Evolutionary conservation across 805 yeast species (phyloP), one percentile per base, ranked within the genome.

Genomic region (Yarrowia osloensis): DNA sequence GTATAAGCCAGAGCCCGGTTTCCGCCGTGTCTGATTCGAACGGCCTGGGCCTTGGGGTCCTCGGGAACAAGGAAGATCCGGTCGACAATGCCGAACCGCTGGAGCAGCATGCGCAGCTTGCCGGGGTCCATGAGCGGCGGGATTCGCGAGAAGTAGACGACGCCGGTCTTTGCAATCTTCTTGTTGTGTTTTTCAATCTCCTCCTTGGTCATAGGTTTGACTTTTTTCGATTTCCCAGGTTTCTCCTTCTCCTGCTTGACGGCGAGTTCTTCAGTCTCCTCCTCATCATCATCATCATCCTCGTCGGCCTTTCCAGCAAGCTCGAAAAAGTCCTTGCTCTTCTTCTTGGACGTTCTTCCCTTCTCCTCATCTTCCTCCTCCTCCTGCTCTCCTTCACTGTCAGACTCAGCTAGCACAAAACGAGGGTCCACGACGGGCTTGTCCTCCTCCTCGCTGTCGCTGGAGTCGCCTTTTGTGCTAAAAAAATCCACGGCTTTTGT

Each of bases 81-180:
- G 72, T 91, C 97, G n/a, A 94, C 83, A 68, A 86, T 86, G 12
- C 99, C 99, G 78, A 94, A 95, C 69, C 91, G 81, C 4, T 87
- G 77, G 37, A 95, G 79, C 13, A 95, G 84, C 63, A 92, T 95
- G 72, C 96, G 83, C 78, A 95, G 81, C 75, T 92, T 95, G 1
- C 88, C 85, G 0, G 99, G 98, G 75, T 93, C 93, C 99, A 95
- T 95, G 75, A 89, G 95, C 28, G 99, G 99, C 0, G 99, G 99
- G 11, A 95, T 85, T 61, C 88, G 84, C 0, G 98, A 92, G 2
- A 95, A 77, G 72, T 95, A 95, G n/a, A 96, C 88, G 1, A 95
- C 97, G 5, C 99, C 99, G 0, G 97, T 88, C 72, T 84, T 87
- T 67, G 87, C 86, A 44, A 87, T 78, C 70, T 84, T 82, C 55